Conservation (phyloP, 164 flowering plant genomes). For the Cinnamomum micranthum region DNA sequence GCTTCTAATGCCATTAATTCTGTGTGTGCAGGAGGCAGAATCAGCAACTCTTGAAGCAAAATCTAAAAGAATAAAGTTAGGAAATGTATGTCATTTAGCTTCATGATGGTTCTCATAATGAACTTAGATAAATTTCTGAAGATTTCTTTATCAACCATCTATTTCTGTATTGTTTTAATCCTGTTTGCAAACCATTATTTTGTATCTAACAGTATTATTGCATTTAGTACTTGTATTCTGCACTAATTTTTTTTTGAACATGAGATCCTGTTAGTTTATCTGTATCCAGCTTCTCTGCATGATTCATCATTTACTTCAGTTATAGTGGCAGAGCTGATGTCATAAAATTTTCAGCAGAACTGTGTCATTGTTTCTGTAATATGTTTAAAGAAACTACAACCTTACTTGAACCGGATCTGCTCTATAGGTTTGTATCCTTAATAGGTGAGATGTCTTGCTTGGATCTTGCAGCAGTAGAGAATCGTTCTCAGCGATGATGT, state of each 20-base stretch:
- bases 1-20: not conserved
- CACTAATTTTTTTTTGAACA: not conserved
- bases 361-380: no score
- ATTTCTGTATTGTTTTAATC: not conserved
- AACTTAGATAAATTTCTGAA: not conserved
- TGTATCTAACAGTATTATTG: not conserved
- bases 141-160: not conserved
- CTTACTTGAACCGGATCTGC: no score
- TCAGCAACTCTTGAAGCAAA: constrained; percentile 89
- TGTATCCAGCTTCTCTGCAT: not conserved
- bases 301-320: not conserved
- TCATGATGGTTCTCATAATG: not conserved
- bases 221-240: not conserved
- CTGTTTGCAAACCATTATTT: not conserved
- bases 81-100: constrained; percentile 50
- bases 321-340: not conserved
- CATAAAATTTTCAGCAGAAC: no score
- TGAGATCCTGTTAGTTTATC: not conserved
- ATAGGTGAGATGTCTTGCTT: no score
- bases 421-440: no score
- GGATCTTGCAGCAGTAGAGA: no score
- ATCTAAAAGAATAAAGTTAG: constrained; percentile 59
- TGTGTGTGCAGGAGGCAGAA: constrained; percentile 74
- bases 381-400: no score
- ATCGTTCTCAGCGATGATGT: no score